Evolutionary conservation across 257 asterid genomes (phyloP).

Genomic region (Nicotiana benthamiana): DNA sequence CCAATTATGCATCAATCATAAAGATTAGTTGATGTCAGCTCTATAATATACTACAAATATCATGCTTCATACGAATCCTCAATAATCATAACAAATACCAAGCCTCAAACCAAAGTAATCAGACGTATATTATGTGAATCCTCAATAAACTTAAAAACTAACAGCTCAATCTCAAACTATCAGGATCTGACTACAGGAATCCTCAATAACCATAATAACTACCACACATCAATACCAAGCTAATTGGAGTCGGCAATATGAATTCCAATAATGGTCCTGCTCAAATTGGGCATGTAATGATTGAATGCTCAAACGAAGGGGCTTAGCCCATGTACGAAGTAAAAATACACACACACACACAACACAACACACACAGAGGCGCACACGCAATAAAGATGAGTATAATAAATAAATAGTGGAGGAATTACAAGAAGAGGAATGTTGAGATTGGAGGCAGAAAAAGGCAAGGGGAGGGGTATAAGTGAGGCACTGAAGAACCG

Average conservation of each 20-base stretch:
- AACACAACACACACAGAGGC: background rate
- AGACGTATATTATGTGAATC: background rate
- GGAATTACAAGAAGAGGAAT: constrained; percentile 67
- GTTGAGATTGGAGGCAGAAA: constrained; percentile 80
- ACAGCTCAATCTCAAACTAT: background rate
- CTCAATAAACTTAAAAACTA: background rate
- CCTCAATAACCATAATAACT: background rate
- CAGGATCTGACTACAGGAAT: background rate
- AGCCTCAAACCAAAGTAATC: background rate
- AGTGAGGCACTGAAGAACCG: constrained; percentile 98
- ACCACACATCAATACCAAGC: background rate
- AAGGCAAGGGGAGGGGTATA: constrained; percentile 91
- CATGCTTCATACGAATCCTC: background rate
- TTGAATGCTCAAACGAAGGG: no score
- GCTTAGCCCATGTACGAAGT: background rate
- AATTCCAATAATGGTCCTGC: background rate
- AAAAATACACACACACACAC: background rate
- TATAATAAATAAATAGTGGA: background rate
- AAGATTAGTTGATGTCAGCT: background rate
- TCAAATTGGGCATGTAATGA: background rate
- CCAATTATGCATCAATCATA: background rate
- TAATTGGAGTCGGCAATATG: background rate
- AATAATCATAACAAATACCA: background rate
- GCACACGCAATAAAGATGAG: background rate
- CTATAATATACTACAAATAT: background rate